These are phyloP conservation scores for Candida maesae DNA, from an alignment of 805 yeast genomes.

Conservation along the genomic window DNA sequence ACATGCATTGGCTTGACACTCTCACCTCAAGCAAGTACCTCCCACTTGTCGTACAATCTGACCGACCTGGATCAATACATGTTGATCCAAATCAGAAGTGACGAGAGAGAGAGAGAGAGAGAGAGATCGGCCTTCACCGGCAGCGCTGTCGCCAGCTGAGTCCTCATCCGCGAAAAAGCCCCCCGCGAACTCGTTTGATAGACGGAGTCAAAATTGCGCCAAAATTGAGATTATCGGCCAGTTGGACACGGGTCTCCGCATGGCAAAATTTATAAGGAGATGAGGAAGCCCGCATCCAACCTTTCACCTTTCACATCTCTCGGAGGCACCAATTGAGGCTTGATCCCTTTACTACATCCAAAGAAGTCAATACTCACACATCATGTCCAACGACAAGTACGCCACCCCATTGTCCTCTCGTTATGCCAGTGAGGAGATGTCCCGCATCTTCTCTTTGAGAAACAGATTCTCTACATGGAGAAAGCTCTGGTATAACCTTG, in stretches of 20 bases:
- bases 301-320: no score
- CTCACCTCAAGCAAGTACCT: no score
- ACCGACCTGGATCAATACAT: no score
- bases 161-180: not conserved
- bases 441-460: constrained; percentile 83
- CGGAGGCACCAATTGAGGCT: constrained; percentile 1
- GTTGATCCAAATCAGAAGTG: no score
- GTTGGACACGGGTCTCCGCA: no score
- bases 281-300: not conserved
- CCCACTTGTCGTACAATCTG: no score
- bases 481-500: constrained; percentile 91
- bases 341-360: no score
- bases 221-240: not conserved
- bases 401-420: constrained; percentile 92
- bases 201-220: not conserved
- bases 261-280: not conserved
- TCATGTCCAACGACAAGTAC: constrained; percentile 59
- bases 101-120: no score
- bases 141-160: no score
- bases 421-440: constrained; percentile 98
- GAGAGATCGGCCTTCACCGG: no score
- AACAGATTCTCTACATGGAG: constrained; percentile 98
- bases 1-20: not conserved
- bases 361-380: not conserved
- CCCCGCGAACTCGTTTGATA: constrained; percentile 1